Conservation (phyloP, 306 rosid genomes). For the Lotus japonicus region DNA sequence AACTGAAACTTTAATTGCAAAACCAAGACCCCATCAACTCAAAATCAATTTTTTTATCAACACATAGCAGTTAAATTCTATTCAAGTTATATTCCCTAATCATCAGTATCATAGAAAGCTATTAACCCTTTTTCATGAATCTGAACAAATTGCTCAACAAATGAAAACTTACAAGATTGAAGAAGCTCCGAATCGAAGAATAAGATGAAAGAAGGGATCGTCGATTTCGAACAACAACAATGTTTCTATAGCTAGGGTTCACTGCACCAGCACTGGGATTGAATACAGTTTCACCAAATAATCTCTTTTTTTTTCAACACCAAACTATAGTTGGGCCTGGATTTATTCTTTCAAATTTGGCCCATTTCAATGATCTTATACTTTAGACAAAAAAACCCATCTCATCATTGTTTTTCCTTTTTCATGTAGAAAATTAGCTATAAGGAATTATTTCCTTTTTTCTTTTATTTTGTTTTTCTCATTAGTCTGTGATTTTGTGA, state of each 20-base stretch:
- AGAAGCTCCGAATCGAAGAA: neutral
- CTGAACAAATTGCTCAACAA: neutral
- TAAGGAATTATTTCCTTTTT: too few species aligned
- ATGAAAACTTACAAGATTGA: neutral
- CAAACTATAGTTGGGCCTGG: neutral
- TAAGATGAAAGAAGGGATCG: neutral
- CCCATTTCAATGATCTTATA: too few species aligned
- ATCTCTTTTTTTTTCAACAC: too few species aligned
- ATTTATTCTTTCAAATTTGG: neutral
- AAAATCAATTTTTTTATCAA: neutral
- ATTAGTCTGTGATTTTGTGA: too few species aligned
- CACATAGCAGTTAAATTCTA: too few species aligned
- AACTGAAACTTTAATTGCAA: neutral
- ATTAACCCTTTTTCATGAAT: neutral
- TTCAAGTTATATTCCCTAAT: too few species aligned
- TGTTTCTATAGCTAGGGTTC: neutral
- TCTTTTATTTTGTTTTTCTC: too few species aligned
- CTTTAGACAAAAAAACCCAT: too few species aligned
- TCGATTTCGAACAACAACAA: neutral
- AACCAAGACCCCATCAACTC: neutral
- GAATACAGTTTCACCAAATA: neutral
- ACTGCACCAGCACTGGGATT: neutral
- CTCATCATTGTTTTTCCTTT: too few species aligned
- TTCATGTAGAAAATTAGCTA: too few species aligned
- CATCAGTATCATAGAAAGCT: neutral